These are phyloP conservation scores for Sporothrix brunneoviolacea DNA, from an alignment of 2,329 filamentous ascomycete species.

Conservation along the genomic window DNA sequence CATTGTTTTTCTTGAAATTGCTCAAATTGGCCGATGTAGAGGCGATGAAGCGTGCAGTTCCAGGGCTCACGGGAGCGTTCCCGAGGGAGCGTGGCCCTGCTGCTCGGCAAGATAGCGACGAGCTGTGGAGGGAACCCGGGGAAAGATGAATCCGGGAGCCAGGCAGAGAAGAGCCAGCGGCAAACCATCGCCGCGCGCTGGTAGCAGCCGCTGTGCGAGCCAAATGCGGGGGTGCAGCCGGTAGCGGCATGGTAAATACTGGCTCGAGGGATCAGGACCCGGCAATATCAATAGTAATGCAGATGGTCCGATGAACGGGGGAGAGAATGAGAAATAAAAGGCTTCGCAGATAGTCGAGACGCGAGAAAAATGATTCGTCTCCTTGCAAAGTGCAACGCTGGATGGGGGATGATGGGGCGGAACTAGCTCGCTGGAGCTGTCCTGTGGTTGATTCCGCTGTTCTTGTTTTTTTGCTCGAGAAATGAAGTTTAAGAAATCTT, in stretches of 20 bases:
- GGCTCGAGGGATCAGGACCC: too few species aligned
- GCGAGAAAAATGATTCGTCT: too few species aligned
- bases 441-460: too few species aligned
- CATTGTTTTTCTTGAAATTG: background rate
- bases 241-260: constrained; percentile 4
- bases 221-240: constrained; percentile 2
- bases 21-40: background rate
- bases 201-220: background rate
- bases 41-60: constrained; percentile 2
- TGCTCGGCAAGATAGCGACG: constrained; percentile 1
- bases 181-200: background rate
- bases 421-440: too few species aligned
- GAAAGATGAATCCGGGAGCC: constrained; percentile 2
- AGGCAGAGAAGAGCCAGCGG: background rate
- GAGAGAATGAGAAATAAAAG: background rate
- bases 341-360: too few species aligned
- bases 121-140: background rate
- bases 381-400: too few species aligned
- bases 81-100: background rate
- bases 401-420: too few species aligned
- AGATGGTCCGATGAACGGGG: background rate
- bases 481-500: too few species aligned
- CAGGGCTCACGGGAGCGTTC: background rate
- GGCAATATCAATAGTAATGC: too few species aligned
- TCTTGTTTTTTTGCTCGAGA: too few species aligned